Conservation (phyloP, 768 basidiomycete genomes). For the Boletus tomentosulus region DNA sequence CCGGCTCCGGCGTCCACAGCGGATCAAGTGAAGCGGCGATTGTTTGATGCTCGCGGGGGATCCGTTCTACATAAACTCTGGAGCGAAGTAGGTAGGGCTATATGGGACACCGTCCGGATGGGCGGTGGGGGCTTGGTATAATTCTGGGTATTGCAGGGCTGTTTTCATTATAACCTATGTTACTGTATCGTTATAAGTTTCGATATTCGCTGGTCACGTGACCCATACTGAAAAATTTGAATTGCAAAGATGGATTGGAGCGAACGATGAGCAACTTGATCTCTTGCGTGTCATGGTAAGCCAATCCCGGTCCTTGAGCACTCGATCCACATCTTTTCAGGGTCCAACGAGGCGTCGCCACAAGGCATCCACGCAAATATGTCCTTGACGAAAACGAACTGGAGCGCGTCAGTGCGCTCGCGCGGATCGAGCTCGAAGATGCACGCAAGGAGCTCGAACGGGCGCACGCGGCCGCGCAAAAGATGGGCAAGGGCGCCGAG, state of each 20-base stretch:
- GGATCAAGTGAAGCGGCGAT: slow-evolving; percentile 53
- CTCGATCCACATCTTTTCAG: slow-evolving; percentile 27
- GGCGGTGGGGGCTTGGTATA: slow-evolving; percentile 71
- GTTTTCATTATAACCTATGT: background rate
- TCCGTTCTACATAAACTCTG: slow-evolving; percentile 42
- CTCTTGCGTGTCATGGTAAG: slow-evolving; percentile 61
- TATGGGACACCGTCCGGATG: slow-evolving; percentile 70
- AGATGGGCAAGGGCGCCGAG: slow-evolving; percentile 65
- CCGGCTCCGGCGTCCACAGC: slow-evolving; percentile 37
- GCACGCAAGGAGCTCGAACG: slow-evolving; percentile 81
- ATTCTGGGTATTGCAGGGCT: slow-evolving; percentile 1
- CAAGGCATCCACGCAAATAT: slow-evolving; percentile 78
- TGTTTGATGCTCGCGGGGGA: slow-evolving; percentile 40
- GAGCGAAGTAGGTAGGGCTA: slow-evolving; percentile 46
- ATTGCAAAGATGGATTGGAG: background rate
- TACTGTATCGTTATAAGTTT: slow-evolving; percentile 17
- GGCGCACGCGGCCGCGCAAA: slow-evolving; percentile 69
- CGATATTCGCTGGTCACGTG: slow-evolving; percentile 14
- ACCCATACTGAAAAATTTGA: slow-evolving; percentile 8
- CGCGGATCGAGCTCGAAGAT: slow-evolving; percentile 85
- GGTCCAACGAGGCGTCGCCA: slow-evolving; percentile 79
- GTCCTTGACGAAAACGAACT: slow-evolving; percentile 87
- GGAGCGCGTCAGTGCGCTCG: slow-evolving; percentile 82
- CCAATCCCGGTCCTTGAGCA: background rate
- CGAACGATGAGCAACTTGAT: slow-evolving; percentile 53